Evolutionary conservation across 176 grass and related monocot species (phyloP).

Genomic region (Lolium perenne): DNA sequence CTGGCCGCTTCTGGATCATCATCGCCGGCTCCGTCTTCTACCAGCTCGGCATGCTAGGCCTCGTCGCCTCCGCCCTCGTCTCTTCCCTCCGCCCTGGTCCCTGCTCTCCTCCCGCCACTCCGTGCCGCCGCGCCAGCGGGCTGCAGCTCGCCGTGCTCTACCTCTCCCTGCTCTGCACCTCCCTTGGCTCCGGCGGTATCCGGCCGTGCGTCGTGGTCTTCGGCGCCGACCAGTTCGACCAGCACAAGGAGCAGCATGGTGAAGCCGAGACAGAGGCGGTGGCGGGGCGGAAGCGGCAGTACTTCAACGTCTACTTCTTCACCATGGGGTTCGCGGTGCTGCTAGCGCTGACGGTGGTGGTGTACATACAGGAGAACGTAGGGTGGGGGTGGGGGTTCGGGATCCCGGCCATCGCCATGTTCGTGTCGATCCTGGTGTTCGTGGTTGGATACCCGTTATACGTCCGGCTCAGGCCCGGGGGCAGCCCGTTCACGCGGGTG

Average conservation of each 20-base stretch:
- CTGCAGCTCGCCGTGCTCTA: slow-evolving; percentile 62
- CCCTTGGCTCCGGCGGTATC: slow-evolving; percentile 70
- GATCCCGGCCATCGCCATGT: slow-evolving; percentile 59
- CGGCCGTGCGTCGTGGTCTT: slow-evolving; percentile 72
- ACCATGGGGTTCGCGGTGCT: slow-evolving; percentile 53
- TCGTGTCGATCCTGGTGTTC: slow-evolving; percentile 60
- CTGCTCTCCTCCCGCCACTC: slow-evolving; percentile 2
- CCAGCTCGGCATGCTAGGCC: slow-evolving; percentile 60
- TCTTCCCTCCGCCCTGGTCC: slow-evolving; percentile 45
- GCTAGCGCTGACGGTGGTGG: slow-evolving; percentile 62
- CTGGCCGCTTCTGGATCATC: slow-evolving; percentile 77
- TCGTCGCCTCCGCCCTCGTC: slow-evolving; percentile 59
- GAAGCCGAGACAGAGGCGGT: too few relatives aligned
- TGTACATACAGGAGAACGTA: slow-evolving; percentile 79
- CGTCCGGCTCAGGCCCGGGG: slow-evolving; percentile 45
- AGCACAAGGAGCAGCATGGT: not conserved
- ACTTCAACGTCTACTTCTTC: slow-evolving; percentile 94
- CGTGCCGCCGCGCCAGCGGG: slow-evolving; percentile 47
- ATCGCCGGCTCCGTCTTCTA: slow-evolving; percentile 58
- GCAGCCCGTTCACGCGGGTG: slow-evolving; percentile 65
- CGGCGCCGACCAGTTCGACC: slow-evolving; percentile 74
- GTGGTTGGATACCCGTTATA: slow-evolving; percentile 55
- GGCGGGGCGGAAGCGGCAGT: slow-evolving; percentile 44
- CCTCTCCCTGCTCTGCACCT: slow-evolving; percentile 53
- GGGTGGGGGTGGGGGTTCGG: slow-evolving; percentile 66